These are phyloP conservation scores for Rhinocladiella similis DNA, from an alignment of 2,329 filamentous ascomycete genomes.

Conservation along the genomic window DNA sequence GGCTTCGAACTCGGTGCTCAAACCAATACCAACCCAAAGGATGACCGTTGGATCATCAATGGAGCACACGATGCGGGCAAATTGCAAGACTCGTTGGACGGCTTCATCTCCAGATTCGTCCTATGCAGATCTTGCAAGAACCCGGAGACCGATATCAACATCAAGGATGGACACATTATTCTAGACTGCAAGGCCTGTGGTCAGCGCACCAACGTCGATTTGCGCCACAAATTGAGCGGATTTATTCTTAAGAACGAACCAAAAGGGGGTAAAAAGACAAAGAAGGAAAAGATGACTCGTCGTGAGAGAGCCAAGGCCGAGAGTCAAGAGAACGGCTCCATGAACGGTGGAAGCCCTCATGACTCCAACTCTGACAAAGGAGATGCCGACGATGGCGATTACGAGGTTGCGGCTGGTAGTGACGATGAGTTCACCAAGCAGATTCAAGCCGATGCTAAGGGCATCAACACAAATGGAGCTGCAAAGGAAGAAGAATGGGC, in stretches of 20 bases:
- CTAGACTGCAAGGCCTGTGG: slow-evolving; percentile 99
- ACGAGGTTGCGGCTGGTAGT: slow-evolving; percentile 70
- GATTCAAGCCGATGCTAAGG: slow-evolving; percentile 67
- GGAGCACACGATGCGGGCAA: slow-evolving; percentile 92
- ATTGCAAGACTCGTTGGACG: slow-evolving; percentile 96
- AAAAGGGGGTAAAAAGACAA: slow-evolving; percentile 95
- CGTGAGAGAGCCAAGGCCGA: slow-evolving; percentile 69
- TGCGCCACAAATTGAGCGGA: slow-evolving; percentile 90
- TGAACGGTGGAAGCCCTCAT: slow-evolving; percentile 61
- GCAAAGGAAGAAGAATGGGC: slow-evolving; percentile 90
- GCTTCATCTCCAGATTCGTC: slow-evolving; percentile 98
- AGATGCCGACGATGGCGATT: slow-evolving; percentile 64
- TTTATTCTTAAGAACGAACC: slow-evolving; percentile 97
- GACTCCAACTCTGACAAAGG: slow-evolving; percentile 65
- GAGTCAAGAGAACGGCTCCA: slow-evolving; percentile 55
- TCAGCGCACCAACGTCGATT: slow-evolving; percentile 85
- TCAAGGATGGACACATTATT: slow-evolving; percentile 89
- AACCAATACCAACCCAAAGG: slow-evolving; percentile 94
- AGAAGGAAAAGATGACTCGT: slow-evolving; percentile 88
- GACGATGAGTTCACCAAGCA: slow-evolving; percentile 88
- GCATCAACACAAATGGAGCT: slow-evolving; percentile 63
- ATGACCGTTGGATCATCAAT: slow-evolving; percentile 99
- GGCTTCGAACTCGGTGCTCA: slow-evolving; percentile 98
- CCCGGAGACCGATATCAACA: slow-evolving; percentile 91
- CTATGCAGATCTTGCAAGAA: slow-evolving; percentile 99